Conservation (phyloP, 2,329 filamentous ascomycete species). For the Fusarium buxicola region DNA sequence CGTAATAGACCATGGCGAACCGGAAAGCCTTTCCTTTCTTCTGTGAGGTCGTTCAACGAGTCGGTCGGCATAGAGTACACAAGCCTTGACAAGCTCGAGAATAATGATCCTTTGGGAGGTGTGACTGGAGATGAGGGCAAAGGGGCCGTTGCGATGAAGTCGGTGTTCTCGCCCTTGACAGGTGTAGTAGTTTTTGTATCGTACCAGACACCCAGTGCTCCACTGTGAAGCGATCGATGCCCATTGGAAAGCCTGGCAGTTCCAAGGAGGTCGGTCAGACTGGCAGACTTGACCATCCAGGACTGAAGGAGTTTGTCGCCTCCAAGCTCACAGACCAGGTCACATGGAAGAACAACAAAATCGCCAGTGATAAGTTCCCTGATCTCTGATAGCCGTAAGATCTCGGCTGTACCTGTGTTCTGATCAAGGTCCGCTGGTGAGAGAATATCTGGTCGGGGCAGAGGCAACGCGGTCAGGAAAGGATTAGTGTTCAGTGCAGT, state of each 20-base stretch:
- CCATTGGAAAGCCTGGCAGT: conserved; percentile 56
- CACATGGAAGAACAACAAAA: conserved; percentile 92
- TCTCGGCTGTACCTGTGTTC: conserved; percentile 89
- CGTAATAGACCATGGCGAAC: conserved; percentile 81
- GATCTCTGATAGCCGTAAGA: conserved; percentile 86
- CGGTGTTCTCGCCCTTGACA: conserved; percentile 91
- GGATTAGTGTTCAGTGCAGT: conserved; percentile 81
- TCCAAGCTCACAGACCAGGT: conserved; percentile 89
- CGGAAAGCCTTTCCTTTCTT: conserved; percentile 78
- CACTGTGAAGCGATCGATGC: conserved; percentile 65
- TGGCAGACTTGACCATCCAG: conserved; percentile 89
- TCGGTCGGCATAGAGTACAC: conserved; percentile 91
- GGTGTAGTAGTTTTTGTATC: conserved; percentile 80
- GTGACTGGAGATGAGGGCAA: conserved; percentile 65
- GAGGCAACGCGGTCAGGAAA: conserved; percentile 78
- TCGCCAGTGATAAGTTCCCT: conserved; percentile 82
- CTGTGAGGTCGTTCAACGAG: conserved; percentile 84
- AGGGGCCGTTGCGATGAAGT: conserved; percentile 85
- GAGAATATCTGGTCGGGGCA: conserved; percentile 79
- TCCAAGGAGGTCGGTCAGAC: conserved; percentile 71
- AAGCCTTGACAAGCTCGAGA: conserved; percentile 77
- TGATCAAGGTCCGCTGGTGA: conserved; percentile 81
- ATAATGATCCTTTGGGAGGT: conserved; percentile 68
- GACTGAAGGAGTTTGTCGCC: conserved; percentile 86
- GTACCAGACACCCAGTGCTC: conserved; percentile 91